Conservation (phyloP, 2,329 filamentous ascomycete species). For the Cladosporium sp. region DNA sequence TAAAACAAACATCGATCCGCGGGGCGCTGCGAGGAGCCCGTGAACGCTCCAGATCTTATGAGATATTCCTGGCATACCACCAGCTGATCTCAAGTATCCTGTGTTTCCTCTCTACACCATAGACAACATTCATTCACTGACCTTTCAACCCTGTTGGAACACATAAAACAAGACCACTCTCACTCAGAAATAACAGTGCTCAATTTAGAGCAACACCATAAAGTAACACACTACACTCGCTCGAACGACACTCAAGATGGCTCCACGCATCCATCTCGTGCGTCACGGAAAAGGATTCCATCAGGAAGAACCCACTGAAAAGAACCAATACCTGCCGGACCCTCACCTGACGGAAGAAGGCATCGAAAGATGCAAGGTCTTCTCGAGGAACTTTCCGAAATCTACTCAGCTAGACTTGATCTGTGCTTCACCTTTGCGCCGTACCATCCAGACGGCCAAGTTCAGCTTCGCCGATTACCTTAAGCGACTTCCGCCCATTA, state of each 20-base stretch:
- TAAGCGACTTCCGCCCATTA: constrained; percentile 9
- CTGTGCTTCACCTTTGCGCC: constrained; percentile 21
- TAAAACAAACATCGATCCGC: background rate
- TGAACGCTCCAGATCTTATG: too few species aligned
- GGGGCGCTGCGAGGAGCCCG: background rate
- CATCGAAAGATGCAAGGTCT: constrained; percentile 12
- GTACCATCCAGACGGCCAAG: constrained; percentile 22
- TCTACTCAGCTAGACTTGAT: constrained; percentile 21
- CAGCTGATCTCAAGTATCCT: too few species aligned
- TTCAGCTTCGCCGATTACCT: constrained; percentile 17
- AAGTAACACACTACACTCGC: too few species aligned
- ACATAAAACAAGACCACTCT: too few species aligned
- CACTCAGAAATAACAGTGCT: too few species aligned
- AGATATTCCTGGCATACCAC: too few species aligned
- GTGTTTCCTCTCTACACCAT: too few species aligned
- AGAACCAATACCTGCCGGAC: constrained; percentile 16
- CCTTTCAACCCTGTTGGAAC: too few species aligned
- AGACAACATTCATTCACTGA: too few species aligned
- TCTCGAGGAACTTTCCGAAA: constrained; percentile 16
- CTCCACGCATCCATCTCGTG: constrained; percentile 18
- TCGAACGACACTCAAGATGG: background rate
- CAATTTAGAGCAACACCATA: too few species aligned
- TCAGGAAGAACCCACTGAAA: constrained; percentile 3
- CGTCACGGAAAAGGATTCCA: constrained; percentile 23
- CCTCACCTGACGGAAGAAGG: constrained; percentile 22